Percentiles rank a stretch among this genome's conserved stretches.
These are phyloP conservation scores for Larix kaempferi DNA, from an alignment of 75 land plant genomes.

Conservation along the genomic window DNA sequence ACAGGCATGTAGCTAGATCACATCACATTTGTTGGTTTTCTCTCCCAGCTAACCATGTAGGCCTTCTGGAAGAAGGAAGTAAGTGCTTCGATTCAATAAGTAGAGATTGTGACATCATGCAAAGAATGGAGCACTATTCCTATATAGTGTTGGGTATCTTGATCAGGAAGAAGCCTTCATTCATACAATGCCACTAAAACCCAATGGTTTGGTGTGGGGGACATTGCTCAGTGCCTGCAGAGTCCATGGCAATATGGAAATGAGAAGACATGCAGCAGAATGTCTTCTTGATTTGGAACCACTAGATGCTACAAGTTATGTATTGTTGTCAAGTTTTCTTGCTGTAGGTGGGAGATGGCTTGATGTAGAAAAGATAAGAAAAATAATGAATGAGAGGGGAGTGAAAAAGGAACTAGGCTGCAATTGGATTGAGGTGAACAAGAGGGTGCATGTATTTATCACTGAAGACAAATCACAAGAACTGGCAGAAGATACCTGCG, in stretches of 20 bases:
- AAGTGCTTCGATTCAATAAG: constrained; percentile 17
- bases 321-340: constrained; percentile 15
- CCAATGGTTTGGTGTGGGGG: constrained; percentile 15
- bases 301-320: constrained; percentile 12
- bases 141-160: constrained; percentile 12
- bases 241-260: constrained; percentile 10
- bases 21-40: neutral
- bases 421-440: constrained; percentile 28
- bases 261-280: constrained; percentile 14
- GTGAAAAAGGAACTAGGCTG: constrained; percentile 18
- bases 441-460: constrained; percentile 9
- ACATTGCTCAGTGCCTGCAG: constrained; percentile 25
- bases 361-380: constrained; percentile 8
- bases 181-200: constrained; percentile 13
- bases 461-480: constrained; percentile 7
- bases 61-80: neutral
- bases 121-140: constrained; percentile 16
- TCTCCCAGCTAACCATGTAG: neutral
- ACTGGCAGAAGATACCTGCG: neutral
- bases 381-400: neutral
- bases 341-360: constrained; percentile 22
- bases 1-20: neutral
- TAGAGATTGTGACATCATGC: constrained; percentile 11
- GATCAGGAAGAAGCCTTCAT: constrained; percentile 18
- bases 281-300: constrained; percentile 11